Evolutionary conservation across 2,329 filamentous ascomycete species (phyloP), one percentile per base, ranked within the genome.

Genomic region (Elsinoe arachidis): DNA sequence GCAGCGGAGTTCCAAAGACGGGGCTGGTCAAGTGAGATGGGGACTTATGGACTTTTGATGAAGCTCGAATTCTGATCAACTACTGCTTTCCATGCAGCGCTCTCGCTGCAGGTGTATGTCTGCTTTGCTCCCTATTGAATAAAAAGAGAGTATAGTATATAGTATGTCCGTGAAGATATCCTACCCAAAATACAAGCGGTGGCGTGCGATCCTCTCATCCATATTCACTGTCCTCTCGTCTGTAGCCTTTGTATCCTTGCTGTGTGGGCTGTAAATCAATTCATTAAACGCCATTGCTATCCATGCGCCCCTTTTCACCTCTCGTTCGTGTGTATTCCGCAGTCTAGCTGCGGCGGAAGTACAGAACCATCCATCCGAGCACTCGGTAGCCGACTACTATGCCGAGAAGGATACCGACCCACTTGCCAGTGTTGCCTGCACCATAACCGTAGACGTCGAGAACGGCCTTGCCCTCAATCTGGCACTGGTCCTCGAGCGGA

Each of bases 381-480:
- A 89, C 46, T 53, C 88, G 74, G 73, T 91, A 91, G 0, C 82
- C 89, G 12, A 80, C 73, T 63, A 90, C 85, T 62, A 95, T 95
- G 2, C 77, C 82, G 54, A 95, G 67, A 75, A 92, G 78, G 63
- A 92, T 91, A 0, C 88, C 89, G 17, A 89, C 81, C 77, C 88
- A 88, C 66, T 82, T 79, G 2, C 83, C 85, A 26, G 79, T 80
- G 58, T 79, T 73, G 0, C 82, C 84, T 2, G 79, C 80, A 7
- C 77, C 72, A 69, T 90, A 92, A 0, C 84, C 85, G 69, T 89
- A 93, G 55, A 78, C 74, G 39, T 80, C 73, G 49, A 95, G 71
- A 3, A 95, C 86, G 1, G 78, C 87, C 44, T 78, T 81, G 0
- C 89, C 90, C 2, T 80, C 78, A 62, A 93, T 88, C 69, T 81